Conservation (phyloP, 1,139 yeast genomes). For the Pichia sp. region DNA sequence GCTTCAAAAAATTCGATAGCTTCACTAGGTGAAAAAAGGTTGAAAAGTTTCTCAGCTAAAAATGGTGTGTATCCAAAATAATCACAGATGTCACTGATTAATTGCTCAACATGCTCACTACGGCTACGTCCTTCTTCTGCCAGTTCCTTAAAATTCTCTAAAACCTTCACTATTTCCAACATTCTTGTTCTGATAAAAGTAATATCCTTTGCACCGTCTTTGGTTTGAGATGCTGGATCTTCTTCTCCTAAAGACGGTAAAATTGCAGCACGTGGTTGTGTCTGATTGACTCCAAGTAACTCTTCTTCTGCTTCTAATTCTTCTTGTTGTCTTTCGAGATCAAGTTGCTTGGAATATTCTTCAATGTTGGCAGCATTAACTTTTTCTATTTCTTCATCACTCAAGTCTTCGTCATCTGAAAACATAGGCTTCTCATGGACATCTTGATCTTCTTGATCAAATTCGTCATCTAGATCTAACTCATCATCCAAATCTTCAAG, state of each 20-base stretch:
- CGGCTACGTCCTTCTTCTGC: conserved; percentile 87
- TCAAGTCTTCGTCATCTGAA: conserved; percentile 62
- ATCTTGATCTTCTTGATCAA: conserved; percentile 43
- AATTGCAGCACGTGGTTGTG: conserved; percentile 68
- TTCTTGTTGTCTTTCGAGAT: conserved; percentile 66
- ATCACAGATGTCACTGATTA: conserved; percentile 79
- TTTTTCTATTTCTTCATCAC: conserved; percentile 69
- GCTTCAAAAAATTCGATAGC: conserved; percentile 99
- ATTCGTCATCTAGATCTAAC: conserved; percentile 15
- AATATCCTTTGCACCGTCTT: conserved; percentile 62
- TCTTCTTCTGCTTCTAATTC: conserved; percentile 78
- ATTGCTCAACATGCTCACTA: conserved; percentile 71
- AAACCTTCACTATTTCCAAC: conserved; percentile 92
- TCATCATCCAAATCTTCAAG: conserved; percentile 43
- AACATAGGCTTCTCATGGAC: conserved; percentile 69
- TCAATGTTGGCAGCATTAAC: conserved; percentile 88
- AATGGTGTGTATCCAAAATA: conserved; percentile 97
- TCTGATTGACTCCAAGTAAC: conserved; percentile 52
- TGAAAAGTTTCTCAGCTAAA: conserved; percentile 88
- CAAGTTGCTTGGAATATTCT: conserved; percentile 64
- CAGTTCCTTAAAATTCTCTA: conserved; percentile 80
- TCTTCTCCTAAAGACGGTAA: conserved; percentile 61
- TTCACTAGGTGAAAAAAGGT: conserved; percentile 88
- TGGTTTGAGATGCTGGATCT: conserved; percentile 43
- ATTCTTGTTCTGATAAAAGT: conserved; percentile 86